Evolutionary conservation across 495 filamentous ascomycete genomes (phyloP), one percentile per base, ranked within the genome.

Genomic region (Talaromyces liani): DNA sequence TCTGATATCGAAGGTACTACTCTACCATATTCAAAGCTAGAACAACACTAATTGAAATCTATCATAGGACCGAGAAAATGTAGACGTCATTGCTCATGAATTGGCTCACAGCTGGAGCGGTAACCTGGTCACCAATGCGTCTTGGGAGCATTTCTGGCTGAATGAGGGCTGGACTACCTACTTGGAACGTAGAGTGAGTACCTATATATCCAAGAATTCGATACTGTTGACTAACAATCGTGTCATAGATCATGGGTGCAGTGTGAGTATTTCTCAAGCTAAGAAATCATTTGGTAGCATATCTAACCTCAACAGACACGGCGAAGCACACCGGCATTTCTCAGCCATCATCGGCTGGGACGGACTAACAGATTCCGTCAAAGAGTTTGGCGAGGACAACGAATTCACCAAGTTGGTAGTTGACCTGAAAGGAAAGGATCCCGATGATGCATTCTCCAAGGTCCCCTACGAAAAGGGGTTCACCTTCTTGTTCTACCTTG

Each of bases 111-210:
- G 85, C 68, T 97, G 93, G 92, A 93, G 89, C 66, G 94, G 93
- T 14, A 98, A 98, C 68, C 76, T 97, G 3, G 94, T 97, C 8
- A 91, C 88, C 6, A 93, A 89, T 70, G 87, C 88, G 61, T 92
- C 87, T 34, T 98, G 94, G 94, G 92, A 97, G 73, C 93, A 98
- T 69, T 97, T 96, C 71, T 98, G 93, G 93, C 74, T 98, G 61
- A 97, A 97, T 67, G 93, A 97, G 72, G 92, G 92, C 34, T 98
- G 93, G 93, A 97, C 93, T 2, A 89, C 87, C 7, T 97, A 98
- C 71, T 84, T 97, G 7, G 94, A 98, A 74, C 84, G 93, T 57
- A 82, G 93, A 51, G 87, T 82, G 66, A 49, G 76, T 70, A 27
- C 29, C 7, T 29, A 6, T n/a, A 31, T 20, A 24, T 25, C 34